These are phyloP conservation scores for Vitis riparia DNA, from an alignment of 164 flowering plant genomes.

Conservation along the genomic window DNA sequence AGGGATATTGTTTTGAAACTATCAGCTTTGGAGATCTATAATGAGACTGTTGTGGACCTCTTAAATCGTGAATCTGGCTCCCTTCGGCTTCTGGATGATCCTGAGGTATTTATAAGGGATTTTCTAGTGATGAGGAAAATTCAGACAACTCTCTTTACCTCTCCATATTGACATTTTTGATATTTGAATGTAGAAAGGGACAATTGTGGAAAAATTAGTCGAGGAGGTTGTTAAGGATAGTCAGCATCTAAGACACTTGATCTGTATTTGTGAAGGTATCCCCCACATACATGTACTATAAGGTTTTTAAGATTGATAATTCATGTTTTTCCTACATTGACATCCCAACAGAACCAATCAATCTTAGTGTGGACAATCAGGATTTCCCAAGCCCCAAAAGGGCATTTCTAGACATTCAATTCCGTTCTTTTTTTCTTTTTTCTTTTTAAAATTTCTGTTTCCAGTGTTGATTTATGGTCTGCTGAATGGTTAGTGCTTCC, in stretches of 20 bases:
- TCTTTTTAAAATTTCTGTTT: background rate
- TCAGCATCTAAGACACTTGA: constrained; percentile 54
- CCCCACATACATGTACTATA: background rate
- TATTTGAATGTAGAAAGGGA: constrained; percentile 61
- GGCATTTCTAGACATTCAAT: background rate
- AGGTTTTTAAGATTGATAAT: background rate
- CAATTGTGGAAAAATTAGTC: constrained; percentile 67
- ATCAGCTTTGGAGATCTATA: constrained; percentile 84
- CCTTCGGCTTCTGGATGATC: constrained; percentile 83
- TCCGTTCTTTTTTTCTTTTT: background rate
- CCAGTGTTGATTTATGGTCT: background rate
- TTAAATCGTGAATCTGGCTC: constrained; percentile 64
- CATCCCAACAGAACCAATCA: background rate
- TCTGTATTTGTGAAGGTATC: constrained; percentile 77
- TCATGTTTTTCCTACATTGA: background rate
- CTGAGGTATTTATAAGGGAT: constrained; percentile 55
- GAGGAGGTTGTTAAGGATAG: constrained; percentile 63
- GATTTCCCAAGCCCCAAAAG: background rate
- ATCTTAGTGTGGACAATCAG: background rate
- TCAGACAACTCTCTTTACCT: background rate
- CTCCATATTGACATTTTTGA: background rate
- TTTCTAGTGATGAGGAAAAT: background rate
- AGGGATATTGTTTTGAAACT: constrained; percentile 59
- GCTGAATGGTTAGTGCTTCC: background rate
- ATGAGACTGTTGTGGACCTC: constrained; percentile 78